A percentile compares a stretch with the other conserved stretches of the same genome.
Evolutionary conservation across 2,329 filamentous ascomycete genomes (phyloP).

Genomic region (Furcasterigmium sp.): DNA sequence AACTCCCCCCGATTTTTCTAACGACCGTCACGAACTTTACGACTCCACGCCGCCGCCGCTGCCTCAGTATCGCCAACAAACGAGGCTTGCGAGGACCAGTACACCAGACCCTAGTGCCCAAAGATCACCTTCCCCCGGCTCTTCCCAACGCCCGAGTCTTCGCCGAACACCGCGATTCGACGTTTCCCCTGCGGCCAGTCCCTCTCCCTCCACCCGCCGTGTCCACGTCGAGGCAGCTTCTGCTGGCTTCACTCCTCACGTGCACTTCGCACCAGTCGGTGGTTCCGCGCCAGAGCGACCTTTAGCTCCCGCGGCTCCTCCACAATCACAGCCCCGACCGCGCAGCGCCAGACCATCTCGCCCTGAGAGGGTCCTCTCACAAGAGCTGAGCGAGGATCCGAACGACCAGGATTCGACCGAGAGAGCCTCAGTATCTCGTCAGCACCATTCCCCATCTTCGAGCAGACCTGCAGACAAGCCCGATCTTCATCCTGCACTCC

Average conservation of each 20-base stretch:
- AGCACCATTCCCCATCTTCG: conserved; percentile 19
- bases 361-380: conserved; percentile 35
- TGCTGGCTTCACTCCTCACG: conserved; percentile 40
- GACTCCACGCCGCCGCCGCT: conserved; percentile 34
- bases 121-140: conserved; percentile 35
- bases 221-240: conserved; percentile 43
- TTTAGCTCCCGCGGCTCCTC: conserved; percentile 5
- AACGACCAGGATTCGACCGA: conserved; percentile 32
- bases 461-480: conserved; percentile 22
- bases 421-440: conserved; percentile 15
- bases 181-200: conserved; percentile 35
- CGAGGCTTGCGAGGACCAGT: conserved; percentile 31
- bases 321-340: neutral
- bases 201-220: conserved; percentile 21
- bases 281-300: conserved; percentile 12
- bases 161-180: conserved; percentile 49
- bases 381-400: conserved; percentile 41
- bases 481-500: conserved; percentile 41
- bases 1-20: conserved; percentile 30
- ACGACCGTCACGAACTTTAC: conserved; percentile 53
- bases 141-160: conserved; percentile 39
- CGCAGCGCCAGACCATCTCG: conserved; percentile 7
- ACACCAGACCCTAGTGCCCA: conserved; percentile 30
- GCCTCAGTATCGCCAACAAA: conserved; percentile 33
- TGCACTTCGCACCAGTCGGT: conserved; percentile 27